Evolutionary conservation across 1,284 basidiomycete species (phyloP), one percentile per base, ranked within the genome.

Genomic region (Trichosporon ovoides): DNA sequence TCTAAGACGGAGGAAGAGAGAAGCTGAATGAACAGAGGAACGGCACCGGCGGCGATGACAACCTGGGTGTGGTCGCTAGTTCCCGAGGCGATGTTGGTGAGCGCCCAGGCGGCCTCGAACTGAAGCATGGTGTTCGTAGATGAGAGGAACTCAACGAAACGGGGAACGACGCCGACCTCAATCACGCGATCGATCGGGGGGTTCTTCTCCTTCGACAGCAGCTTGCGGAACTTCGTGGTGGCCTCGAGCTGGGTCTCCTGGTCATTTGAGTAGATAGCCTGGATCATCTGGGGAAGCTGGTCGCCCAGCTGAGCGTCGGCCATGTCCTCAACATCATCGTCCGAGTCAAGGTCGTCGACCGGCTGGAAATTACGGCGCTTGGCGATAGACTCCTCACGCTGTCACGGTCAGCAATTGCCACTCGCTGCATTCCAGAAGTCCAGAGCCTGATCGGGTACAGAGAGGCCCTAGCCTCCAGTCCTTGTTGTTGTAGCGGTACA

Each of bases 181-280:
- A 99, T 98, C 68, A 99, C 96, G 73, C 87, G 87, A 78, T 98
- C 96, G 76, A 99, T 99, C n/a, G 95, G 95, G 37, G 95, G 95
- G 77, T 98, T 99, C 83, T 94, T 95, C 82, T 99, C 95, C 82
- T 99, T 99, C 68, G 95, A 98, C 60, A 98, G 85, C 49, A 96
- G 83, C 76, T 98, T 99, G 74, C 96, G 87, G 84, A 98, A 98
- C 81, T 92, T 96, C 70, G 80, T 84, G 24, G 94, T 98, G 68
- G 93, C 88, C 77, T 97, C 93, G 62, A 97, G 83, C 79, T 98
- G 94, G 68, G 85, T 86, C 65, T 98, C 91, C 48, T 87, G 81
- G 76, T 94, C 87, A 65, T 93, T 88, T 55, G 91, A 93, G 79
- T 96, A 95, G 49, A 98, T 92, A 60, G 88, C 93, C 61, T 83